Conservation (phyloP, 768 basidiomycete genomes). For the Daedaleopsis nitida region DNA sequence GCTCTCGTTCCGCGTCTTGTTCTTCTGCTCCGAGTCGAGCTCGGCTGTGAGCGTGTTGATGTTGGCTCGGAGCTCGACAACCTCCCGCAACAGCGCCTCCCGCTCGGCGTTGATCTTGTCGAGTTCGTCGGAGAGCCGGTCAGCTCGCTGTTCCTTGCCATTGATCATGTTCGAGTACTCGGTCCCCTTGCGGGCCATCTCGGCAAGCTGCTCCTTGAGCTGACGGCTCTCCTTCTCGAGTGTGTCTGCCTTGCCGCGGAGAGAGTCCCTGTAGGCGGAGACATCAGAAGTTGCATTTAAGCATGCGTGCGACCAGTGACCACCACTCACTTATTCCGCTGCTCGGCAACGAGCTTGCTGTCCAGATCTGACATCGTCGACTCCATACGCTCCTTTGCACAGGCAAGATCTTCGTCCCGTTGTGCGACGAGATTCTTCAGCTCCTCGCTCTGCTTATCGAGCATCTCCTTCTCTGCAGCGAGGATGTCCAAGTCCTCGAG, state of each 20-base stretch:
- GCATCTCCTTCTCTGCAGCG: slow-evolving; percentile 57
- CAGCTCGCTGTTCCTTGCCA: slow-evolving; percentile 73
- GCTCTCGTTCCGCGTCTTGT: slow-evolving; percentile 46
- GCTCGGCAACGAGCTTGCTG: slow-evolving; percentile 65
- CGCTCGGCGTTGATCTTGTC: slow-evolving; percentile 57
- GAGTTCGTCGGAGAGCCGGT: slow-evolving; percentile 53
- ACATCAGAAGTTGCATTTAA: background rate
- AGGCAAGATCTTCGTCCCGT: slow-evolving; percentile 75
- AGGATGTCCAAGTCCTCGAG: slow-evolving; percentile 62
- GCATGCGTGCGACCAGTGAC: background rate
- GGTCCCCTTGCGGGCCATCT: slow-evolving; percentile 73
- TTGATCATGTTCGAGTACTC: slow-evolving; percentile 78
- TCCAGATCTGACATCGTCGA: slow-evolving; percentile 65
- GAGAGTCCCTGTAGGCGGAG: slow-evolving; percentile 51
- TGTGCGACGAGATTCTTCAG: slow-evolving; percentile 66
- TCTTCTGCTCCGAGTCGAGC: slow-evolving; percentile 58
- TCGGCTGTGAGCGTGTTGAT: slow-evolving; percentile 67
- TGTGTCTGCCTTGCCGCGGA: slow-evolving; percentile 58
- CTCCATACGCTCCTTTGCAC: slow-evolving; percentile 78
- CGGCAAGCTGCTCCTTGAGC: slow-evolving; percentile 73
- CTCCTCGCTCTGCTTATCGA: slow-evolving; percentile 69
- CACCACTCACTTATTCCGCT: slow-evolving; percentile 63
- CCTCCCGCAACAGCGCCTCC: slow-evolving; percentile 55
- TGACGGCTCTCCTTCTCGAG: slow-evolving; percentile 72
- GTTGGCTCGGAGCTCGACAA: slow-evolving; percentile 68